A percentile compares a stretch with the other conserved stretches of the same genome.
phyloP scores from a whole-genome alignment of 345 rosid genomes.

The Citrus maxima region DNA sequence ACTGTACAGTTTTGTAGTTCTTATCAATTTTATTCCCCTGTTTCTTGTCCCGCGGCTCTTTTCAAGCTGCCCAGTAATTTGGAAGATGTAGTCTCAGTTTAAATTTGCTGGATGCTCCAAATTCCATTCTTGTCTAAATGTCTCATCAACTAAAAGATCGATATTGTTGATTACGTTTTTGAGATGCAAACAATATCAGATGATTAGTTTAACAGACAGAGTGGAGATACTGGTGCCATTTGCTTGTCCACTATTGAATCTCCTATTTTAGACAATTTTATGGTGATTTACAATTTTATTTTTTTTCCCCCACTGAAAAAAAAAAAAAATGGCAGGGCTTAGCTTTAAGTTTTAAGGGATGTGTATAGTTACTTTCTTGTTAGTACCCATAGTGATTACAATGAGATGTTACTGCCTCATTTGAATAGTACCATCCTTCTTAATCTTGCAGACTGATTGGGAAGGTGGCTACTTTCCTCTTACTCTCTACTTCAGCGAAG shows the following conservation, averaged over 20 bases:
- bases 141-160: background rate
- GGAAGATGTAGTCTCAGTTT: background rate
- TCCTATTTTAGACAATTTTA: background rate
- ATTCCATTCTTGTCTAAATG: background rate
- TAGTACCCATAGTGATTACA: background rate
- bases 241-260: background rate
- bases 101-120: background rate
- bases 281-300: background rate
- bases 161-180: background rate
- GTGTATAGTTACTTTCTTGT: background rate
- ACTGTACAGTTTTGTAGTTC: background rate
- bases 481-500: conserved; percentile 34
- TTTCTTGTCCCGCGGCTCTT: background rate
- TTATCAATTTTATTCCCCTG: background rate
- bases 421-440: background rate
- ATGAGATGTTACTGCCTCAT: background rate
- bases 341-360: background rate
- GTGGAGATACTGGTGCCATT: background rate
- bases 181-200: background rate
- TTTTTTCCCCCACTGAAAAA: too few species aligned
- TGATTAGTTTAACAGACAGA: background rate
- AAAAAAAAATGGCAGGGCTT: background rate
- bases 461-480: conserved; percentile 38
- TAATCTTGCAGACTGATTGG: conserved; percentile 36
- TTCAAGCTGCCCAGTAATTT: background rate